phyloP scores from a whole-genome alignment of 768 basidiomycete genomes.

The Naganishia antarctica region DNA sequence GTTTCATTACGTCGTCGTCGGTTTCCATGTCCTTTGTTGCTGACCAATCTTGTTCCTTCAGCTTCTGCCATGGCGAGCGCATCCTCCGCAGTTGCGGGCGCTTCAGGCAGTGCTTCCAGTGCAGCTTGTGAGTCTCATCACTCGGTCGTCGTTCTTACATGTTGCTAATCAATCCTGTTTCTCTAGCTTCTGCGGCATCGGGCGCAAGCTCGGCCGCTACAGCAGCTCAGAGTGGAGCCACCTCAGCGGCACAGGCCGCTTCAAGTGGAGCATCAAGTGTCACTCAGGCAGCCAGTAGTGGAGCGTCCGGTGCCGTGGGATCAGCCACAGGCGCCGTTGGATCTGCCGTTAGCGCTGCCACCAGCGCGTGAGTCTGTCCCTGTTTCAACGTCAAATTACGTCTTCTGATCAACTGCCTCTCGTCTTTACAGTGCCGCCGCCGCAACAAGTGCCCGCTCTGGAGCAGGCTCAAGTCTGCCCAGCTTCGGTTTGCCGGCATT shows the following conservation, averaged over 20 bases:
- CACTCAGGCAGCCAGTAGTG: no score
- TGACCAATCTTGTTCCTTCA: no score
- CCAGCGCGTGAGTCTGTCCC: neutral
- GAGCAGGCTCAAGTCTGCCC: neutral
- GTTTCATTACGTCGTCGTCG: neutral
- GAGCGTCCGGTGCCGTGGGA: conserved; percentile 19
- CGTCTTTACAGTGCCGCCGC: conserved; percentile 1
- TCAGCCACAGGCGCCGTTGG: conserved; percentile 21
- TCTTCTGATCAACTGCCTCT: neutral
- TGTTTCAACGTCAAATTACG: no score
- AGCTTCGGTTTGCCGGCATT: neutral
- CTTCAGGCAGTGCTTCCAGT: neutral
- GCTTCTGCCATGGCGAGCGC: conserved; percentile 19
- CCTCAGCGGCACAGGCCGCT: no score
- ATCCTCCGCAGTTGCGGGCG: neutral
- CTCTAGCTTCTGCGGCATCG: neutral
- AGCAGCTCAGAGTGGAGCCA: no score
- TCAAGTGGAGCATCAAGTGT: no score
- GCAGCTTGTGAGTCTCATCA: no score
- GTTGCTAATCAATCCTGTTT: no score
- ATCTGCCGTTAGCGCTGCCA: conserved; percentile 22
- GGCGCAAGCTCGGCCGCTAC: no score
- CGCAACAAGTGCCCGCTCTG: conserved; percentile 7
- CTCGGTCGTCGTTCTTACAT: no score
- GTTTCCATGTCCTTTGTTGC: no score